phyloP scores from a whole-genome alignment of 2,329 filamentous ascomycete species.

The Colletotrichum karsti region DNA sequence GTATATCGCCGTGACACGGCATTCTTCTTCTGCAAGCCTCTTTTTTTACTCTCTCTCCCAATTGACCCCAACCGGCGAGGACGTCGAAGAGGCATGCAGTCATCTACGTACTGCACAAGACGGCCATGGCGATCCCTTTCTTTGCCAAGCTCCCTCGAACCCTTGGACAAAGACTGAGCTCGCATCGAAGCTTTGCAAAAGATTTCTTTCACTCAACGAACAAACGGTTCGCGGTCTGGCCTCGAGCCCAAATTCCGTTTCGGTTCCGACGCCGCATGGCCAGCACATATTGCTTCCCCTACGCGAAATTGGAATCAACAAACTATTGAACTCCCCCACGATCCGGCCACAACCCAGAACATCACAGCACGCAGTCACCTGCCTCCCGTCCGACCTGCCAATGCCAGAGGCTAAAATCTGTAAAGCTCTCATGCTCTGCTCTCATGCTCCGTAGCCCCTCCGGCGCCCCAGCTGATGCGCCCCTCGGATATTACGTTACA shows the following conservation, averaged over 20 bases:
- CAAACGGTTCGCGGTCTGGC: neutral
- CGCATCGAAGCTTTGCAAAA: no score
- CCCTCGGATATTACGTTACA: constrained; percentile 30
- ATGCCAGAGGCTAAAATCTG: neutral
- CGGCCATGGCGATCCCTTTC: neutral
- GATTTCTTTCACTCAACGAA: neutral
- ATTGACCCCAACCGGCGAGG: no score
- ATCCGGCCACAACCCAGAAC: neutral
- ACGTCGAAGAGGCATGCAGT: no score
- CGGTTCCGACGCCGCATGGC: neutral
- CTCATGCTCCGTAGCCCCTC: neutral
- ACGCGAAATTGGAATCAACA: neutral
- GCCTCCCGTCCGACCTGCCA: neutral
- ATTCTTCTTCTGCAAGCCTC: neutral
- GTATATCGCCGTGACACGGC: neutral
- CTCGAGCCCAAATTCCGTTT: neutral
- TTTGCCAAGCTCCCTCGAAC: neutral
- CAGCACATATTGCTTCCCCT: neutral
- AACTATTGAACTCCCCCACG: neutral
- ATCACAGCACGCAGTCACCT: neutral
- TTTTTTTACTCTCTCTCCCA: no score
- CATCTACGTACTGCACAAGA: neutral
- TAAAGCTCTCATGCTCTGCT: neutral
- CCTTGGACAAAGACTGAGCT: neutral
- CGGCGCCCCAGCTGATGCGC: neutral